Percentiles rank a stretch among this genome's conserved stretches.
phyloP scores from a whole-genome alignment of 176 grass and related monocot species.

The Typha latifolia region DNA sequence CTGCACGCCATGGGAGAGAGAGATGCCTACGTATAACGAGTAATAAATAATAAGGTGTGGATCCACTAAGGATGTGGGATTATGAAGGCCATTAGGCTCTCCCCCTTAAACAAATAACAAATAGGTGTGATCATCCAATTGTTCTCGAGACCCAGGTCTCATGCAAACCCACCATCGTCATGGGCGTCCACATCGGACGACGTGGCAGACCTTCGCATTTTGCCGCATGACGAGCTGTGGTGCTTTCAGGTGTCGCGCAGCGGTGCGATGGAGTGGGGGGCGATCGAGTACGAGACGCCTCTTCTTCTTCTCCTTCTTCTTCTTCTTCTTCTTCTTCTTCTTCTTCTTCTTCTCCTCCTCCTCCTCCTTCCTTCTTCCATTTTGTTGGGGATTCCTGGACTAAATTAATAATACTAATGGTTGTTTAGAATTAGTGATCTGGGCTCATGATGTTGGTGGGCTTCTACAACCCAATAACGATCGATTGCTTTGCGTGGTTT shows the following conservation, averaged over 20 bases:
- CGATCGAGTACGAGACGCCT: slow-evolving; percentile 33
- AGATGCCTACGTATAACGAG: slow-evolving; percentile 33
- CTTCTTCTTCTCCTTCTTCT: slow-evolving; percentile 17
- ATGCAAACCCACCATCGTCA: not conserved
- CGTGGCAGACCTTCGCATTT: slow-evolving; percentile 8
- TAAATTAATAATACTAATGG: too few relatives aligned
- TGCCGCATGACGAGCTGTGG: slow-evolving; percentile 28
- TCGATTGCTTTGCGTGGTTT: too few relatives aligned
- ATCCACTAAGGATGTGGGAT: slow-evolving; percentile 42
- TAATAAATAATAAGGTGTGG: slow-evolving; percentile 25
- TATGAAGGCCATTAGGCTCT: slow-evolving; percentile 21
- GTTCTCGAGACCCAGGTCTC: slow-evolving; percentile 11
- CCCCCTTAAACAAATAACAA: slow-evolving; percentile 16
- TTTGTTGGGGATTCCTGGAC: too few relatives aligned
- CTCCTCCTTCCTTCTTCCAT: too few relatives aligned
- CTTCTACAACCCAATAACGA: too few relatives aligned
- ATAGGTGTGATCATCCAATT: slow-evolving; percentile 2
- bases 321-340: slow-evolving; percentile 4
- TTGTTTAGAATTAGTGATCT: too few relatives aligned
- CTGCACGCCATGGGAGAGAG: slow-evolving; percentile 7
- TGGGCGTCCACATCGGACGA: slow-evolving; percentile 19
- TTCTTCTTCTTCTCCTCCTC: too few relatives aligned
- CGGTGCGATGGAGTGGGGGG: not conserved
- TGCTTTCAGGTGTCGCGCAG: slow-evolving; percentile 49
- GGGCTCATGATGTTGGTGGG: too few relatives aligned